These are phyloP conservation scores for Bacterosira constricta DNA, from an alignment of 108 stramenopile genomes.

Conservation along the genomic window DNA sequence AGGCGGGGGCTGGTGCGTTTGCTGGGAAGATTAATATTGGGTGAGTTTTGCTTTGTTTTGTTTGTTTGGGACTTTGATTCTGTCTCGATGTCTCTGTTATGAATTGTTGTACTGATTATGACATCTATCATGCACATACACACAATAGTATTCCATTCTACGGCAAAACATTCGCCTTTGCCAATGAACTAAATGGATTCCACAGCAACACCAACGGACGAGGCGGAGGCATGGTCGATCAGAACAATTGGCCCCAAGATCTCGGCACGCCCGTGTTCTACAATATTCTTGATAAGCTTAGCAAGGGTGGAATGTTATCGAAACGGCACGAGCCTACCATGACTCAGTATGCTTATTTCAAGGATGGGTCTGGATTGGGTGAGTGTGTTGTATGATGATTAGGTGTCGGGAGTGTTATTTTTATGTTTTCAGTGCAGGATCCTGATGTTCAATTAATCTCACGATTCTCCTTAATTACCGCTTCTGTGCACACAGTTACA, in stretches of 20 bases:
- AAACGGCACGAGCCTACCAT: slow-evolving; percentile 43
- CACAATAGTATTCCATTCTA: slow-evolving; percentile 24
- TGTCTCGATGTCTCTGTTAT: no score
- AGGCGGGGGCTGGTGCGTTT: slow-evolving; percentile 24
- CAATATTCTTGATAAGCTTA: slow-evolving; percentile 44
- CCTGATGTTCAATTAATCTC: neutral
- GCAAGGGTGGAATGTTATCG: slow-evolving; percentile 23
- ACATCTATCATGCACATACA: no score
- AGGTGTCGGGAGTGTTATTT: no score
- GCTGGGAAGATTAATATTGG: slow-evolving; percentile 43
- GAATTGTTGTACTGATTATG: no score
- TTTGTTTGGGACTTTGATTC: no score
- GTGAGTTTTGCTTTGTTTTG: neutral
- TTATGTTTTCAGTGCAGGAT: neutral
- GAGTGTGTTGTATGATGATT: no score
- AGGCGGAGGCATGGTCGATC: slow-evolving; percentile 30
- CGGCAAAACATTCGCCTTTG: slow-evolving; percentile 35
- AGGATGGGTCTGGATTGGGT: slow-evolving; percentile 44
- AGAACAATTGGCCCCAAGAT: slow-evolving; percentile 43
- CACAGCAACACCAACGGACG: slow-evolving; percentile 24
- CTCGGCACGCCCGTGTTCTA: slow-evolving; percentile 43
- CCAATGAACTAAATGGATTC: slow-evolving; percentile 26
- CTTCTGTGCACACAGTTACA: no score
- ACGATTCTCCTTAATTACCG: no score
- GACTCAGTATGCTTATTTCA: slow-evolving; percentile 42